These are phyloP conservation scores for Puccinellia tenuiflora DNA, from an alignment of 176 grass and related monocot species.

Conservation along the genomic window DNA sequence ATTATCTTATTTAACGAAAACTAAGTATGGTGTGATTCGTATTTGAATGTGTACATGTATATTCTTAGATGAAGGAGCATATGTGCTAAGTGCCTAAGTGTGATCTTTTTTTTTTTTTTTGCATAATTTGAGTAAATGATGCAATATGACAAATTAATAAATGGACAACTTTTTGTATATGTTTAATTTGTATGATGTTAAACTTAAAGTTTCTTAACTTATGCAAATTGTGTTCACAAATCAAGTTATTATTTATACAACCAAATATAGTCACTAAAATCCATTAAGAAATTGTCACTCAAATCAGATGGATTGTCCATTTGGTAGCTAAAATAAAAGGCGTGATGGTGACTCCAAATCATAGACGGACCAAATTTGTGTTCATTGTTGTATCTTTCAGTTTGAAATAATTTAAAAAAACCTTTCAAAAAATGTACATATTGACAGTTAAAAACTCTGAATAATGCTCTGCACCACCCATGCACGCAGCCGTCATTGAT, in stretches of 20 bases:
- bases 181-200: not conserved
- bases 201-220: not conserved
- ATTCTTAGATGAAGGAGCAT: not conserved
- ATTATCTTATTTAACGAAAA: not conserved
- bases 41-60: not conserved
- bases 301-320: too few relatives aligned
- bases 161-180: not conserved
- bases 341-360: too few relatives aligned
- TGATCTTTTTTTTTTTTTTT: not conserved
- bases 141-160: not conserved
- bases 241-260: not conserved
- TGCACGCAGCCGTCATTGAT: not conserved
- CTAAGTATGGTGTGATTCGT: not conserved
- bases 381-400: not conserved
- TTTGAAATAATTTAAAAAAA: not conserved
- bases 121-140: not conserved
- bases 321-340: too few relatives aligned
- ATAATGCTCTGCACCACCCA: not conserved
- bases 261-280: not conserved
- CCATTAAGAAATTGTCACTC: not conserved
- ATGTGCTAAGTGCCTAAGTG: not conserved
- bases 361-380: too few relatives aligned
- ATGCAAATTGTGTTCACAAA: not conserved
- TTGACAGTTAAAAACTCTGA: not conserved
- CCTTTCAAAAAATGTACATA: not conserved